Evolutionary conservation across 805 yeast species (phyloP), one percentile per base, ranked within the genome.

Genomic region (Pichia kluyveri): DNA sequence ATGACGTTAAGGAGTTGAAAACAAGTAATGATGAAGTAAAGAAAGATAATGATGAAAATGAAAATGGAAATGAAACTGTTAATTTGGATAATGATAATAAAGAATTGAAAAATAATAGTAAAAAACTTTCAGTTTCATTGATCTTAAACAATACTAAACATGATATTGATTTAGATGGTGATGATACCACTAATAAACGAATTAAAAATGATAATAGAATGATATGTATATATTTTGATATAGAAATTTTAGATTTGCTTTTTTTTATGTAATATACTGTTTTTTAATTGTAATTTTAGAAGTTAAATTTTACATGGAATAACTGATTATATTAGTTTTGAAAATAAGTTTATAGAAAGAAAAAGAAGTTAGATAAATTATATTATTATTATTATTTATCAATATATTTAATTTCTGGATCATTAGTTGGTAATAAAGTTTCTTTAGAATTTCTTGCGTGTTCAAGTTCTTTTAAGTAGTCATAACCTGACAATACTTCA

Each of bases 401-500:
- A 6, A 30, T 30, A 30, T 6, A 30, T 30, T 30, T 30, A 30
- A 15, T 34, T 10, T 34, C 37, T 14, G 5, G 2, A 14, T 43
- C 43, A 14, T 23, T 40, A 5, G 38, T 9, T 14, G 51, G 51
- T 30, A 48, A 48, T 36, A 48, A 34, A 37, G 49, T 27, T 31
- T 39, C 45, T 18, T 50, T 46, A 17, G 56, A 56, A 28, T 54
- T 52, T 50, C 77, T 59, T 3, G 75, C 64, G 42, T 62, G 63
- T 37, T 63, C 60, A 14, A 76, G 57, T 44, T 65, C 71, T 45
- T 69, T 63, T 40, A 66, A 68, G 34, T 75, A 73, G 48, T 74
- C 78, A 1, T 68, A 70, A 15, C 83, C 84, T 9, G 78, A 74
- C 68, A 80, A 73, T 30, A 79, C 88, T 60, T 82, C 84, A 49